A percentile compares a stretch with the other conserved stretches of the same genome.
phyloP scores from a whole-genome alignment of 176 grass and related monocot genomes.

The Aegilops bicornis region DNA sequence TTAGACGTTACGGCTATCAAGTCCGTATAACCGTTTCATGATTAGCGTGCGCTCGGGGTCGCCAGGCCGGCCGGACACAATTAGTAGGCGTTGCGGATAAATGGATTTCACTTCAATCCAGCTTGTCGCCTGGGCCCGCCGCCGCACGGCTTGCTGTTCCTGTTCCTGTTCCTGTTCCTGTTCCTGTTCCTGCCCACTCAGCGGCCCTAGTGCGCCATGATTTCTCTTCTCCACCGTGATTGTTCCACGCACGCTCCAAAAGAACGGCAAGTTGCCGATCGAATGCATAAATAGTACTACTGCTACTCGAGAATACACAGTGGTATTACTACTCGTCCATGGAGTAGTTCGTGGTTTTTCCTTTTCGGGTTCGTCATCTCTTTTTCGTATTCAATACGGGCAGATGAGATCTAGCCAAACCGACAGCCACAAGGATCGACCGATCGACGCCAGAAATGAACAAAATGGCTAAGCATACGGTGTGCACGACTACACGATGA shows the following conservation, averaged over 20 bases:
- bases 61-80: not conserved
- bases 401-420: not conserved
- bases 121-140: not conserved
- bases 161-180: not conserved
- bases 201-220: not conserved
- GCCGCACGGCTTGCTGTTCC: not conserved
- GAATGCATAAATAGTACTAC: not conserved
- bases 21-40: not conserved
- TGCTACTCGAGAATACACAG: not conserved
- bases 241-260: not conserved
- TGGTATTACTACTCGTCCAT: not conserved
- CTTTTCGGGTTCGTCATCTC: not conserved
- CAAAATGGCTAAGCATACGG: not conserved
- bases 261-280: not conserved
- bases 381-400: not conserved
- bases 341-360: not conserved
- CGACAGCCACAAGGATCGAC: not conserved
- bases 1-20: not conserved
- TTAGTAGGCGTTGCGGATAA: not conserved
- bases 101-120: not conserved
- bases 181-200: not conserved
- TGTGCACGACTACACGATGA: not conserved
- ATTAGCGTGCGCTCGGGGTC: not conserved
- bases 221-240: constrained; percentile 20
- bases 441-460: not conserved